These are phyloP conservation scores for Leccinum obscurum DNA, from an alignment of 768 basidiomycete species.

Conservation along the genomic window DNA sequence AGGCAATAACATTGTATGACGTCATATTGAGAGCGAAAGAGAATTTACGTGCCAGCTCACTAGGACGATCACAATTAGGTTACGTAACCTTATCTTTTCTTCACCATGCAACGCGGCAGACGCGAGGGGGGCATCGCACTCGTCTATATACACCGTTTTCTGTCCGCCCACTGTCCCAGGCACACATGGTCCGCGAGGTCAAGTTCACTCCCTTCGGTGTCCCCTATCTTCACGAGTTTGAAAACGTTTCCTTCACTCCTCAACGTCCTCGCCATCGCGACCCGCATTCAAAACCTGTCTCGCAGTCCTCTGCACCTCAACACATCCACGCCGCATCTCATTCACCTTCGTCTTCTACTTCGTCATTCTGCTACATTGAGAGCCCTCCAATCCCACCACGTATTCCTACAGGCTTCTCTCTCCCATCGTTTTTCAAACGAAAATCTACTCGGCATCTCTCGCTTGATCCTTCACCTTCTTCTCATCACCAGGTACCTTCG, in stretches of 20 bases:
- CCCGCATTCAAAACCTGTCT: neutral
- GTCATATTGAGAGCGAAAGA: constrained; percentile 16
- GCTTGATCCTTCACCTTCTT: neutral
- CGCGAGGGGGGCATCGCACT: constrained; percentile 3
- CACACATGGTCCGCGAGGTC: constrained; percentile 24
- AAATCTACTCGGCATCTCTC: constrained; percentile 8
- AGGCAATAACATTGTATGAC: constrained; percentile 33
- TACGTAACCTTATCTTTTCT: constrained; percentile 8
- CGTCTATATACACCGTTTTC: neutral
- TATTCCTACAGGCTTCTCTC: constrained; percentile 13
- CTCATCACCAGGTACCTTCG: neutral
- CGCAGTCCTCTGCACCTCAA: neutral
- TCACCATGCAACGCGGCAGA: constrained; percentile 1
- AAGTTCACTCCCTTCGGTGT: constrained; percentile 32
- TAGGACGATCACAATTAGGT: neutral
- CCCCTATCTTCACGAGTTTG: constrained; percentile 32
- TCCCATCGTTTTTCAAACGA: constrained; percentile 28
- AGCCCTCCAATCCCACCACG: constrained; percentile 16
- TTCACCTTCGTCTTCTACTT: constrained; percentile 15
- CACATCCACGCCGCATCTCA: neutral
- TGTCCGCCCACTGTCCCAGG: neutral
- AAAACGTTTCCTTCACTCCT: constrained; percentile 25
- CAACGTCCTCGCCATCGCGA: neutral
- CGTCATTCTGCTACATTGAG: constrained; percentile 33
- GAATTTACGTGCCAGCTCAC: neutral